Conservation (phyloP, 2,329 filamentous ascomycete genomes). For the Fusarium brachygibbosum region DNA sequence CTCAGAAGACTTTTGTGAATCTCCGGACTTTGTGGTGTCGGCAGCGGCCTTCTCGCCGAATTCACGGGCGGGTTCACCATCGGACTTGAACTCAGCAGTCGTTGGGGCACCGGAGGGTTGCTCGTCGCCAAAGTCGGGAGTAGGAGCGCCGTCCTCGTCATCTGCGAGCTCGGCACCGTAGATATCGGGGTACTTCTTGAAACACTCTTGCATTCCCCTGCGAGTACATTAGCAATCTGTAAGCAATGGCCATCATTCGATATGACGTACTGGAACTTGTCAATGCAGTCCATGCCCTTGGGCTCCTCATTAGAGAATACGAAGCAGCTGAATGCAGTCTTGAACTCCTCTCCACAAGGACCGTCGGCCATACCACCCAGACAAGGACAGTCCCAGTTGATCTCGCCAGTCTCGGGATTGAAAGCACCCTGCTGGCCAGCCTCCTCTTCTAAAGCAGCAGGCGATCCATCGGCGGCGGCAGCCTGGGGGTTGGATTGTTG, state of each 20-base stretch:
- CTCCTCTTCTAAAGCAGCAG: constrained; percentile 78
- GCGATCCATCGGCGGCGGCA: constrained; percentile 54
- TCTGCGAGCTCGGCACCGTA: constrained; percentile 91
- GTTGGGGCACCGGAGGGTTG: constrained; percentile 35
- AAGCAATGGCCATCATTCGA: neutral
- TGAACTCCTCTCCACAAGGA: constrained; percentile 96
- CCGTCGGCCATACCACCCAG: constrained; percentile 97
- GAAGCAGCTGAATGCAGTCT: constrained; percentile 96
- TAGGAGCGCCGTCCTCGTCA: constrained; percentile 67
- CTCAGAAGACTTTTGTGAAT: too few species aligned
- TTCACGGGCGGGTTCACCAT: neutral
- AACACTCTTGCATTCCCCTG: constrained; percentile 97
- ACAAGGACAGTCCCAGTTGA: constrained; percentile 99
- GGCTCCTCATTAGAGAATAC: constrained; percentile 95
- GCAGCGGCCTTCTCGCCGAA: neutral
- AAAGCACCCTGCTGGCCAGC: constrained; percentile 91
- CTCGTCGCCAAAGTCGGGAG: constrained; percentile 49
- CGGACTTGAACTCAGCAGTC: constrained; percentile 13
- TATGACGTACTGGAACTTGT: constrained; percentile 88
- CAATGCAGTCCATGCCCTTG: constrained; percentile 97
- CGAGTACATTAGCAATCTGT: constrained; percentile 46
- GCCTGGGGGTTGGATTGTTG: constrained; percentile 48
- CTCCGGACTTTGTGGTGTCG: neutral
- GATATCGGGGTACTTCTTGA: constrained; percentile 90
- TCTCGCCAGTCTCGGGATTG: constrained; percentile 98